phyloP scores from a whole-genome alignment of 2,329 filamentous ascomycete genomes.

The Metarhizium guizhouense region DNA sequence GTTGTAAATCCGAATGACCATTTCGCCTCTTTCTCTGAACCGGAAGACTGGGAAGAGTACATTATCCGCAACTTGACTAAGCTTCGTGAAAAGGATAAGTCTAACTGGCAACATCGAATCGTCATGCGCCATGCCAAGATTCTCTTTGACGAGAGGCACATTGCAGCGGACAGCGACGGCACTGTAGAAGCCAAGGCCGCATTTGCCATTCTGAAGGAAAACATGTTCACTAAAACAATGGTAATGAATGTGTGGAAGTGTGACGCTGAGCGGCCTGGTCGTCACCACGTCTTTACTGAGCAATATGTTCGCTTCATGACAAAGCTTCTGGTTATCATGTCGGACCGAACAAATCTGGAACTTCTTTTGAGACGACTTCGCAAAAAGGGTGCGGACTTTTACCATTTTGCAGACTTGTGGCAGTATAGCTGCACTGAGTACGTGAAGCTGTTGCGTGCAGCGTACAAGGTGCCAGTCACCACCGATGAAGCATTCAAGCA shows the following conservation, averaged over 20 bases:
- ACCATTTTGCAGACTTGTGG: conserved; percentile 53
- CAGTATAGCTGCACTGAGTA: conserved; percentile 46
- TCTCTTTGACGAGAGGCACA: conserved; percentile 37
- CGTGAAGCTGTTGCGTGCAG: conserved; percentile 41
- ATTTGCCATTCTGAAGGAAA: conserved; percentile 63
- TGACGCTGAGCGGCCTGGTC: conserved; percentile 71
- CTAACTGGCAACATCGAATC: conserved; percentile 92
- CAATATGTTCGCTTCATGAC: conserved; percentile 80
- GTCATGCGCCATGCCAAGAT: conserved; percentile 62
- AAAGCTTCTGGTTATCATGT: conserved; percentile 61
- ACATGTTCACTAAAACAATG: conserved; percentile 88
- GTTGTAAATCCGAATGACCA: conserved; percentile 22
- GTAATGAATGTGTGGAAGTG: conserved; percentile 93
- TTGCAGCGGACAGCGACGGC: conserved; percentile 31
- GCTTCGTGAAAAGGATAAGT: conserved; percentile 68
- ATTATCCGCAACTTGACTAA: conserved; percentile 42
- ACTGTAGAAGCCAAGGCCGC: conserved; percentile 66
- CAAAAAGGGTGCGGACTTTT: conserved; percentile 70
- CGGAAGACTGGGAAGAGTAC: conserved; percentile 52
- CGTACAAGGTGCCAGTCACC: conserved; percentile 34
- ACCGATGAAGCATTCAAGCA: conserved; percentile 48
- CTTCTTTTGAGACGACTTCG: conserved; percentile 69
- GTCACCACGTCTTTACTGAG: conserved; percentile 87
- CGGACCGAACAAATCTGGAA: conserved; percentile 69
- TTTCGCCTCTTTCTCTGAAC: conserved; percentile 25